Conservation (phyloP, 2,329 filamentous ascomycete species). For the Capronia epimyces region DNA sequence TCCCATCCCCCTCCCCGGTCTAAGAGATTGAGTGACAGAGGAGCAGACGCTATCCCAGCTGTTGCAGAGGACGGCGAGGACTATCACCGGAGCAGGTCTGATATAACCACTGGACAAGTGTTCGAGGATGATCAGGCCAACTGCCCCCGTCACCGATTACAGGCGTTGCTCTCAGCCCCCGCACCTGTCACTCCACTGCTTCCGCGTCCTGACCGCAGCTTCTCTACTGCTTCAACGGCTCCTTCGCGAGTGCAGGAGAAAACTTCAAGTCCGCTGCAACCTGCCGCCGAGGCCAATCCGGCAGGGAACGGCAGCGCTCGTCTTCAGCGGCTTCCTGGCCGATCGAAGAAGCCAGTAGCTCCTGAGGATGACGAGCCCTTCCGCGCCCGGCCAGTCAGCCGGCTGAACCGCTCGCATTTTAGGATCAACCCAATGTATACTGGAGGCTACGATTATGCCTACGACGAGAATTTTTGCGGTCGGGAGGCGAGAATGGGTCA, state of each 20-base stretch:
- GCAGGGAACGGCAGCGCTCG: neutral
- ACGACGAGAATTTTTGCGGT: conserved; percentile 66
- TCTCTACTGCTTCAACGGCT: neutral
- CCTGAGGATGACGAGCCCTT: conserved; percentile 43
- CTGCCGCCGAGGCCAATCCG: neutral
- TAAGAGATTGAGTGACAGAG: conserved; percentile 11
- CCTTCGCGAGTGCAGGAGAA: neutral
- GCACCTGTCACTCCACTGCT: conserved; percentile 2
- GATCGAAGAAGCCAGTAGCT: neutral
- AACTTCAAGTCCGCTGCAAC: neutral
- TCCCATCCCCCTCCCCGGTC: neutral
- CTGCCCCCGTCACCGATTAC: conserved; percentile 13
- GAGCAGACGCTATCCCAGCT: conserved; percentile 38
- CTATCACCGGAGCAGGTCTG: conserved; percentile 12
- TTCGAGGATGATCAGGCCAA: conserved; percentile 6
- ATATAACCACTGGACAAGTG: conserved; percentile 10
- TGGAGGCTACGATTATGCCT: conserved; percentile 66
- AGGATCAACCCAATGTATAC: conserved; percentile 72
- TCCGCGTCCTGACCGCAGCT: neutral
- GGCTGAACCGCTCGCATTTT: conserved; percentile 66
- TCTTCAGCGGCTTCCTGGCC: neutral
- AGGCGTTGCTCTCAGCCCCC: conserved; percentile 14
- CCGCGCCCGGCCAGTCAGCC: conserved; percentile 52
- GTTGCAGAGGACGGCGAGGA: conserved; percentile 50
- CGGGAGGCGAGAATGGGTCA: conserved; percentile 64